Evolutionary conservation across 192 early-diverging fungal genomes (phyloP).

Genomic region (Rhizophagus clarus): DNA sequence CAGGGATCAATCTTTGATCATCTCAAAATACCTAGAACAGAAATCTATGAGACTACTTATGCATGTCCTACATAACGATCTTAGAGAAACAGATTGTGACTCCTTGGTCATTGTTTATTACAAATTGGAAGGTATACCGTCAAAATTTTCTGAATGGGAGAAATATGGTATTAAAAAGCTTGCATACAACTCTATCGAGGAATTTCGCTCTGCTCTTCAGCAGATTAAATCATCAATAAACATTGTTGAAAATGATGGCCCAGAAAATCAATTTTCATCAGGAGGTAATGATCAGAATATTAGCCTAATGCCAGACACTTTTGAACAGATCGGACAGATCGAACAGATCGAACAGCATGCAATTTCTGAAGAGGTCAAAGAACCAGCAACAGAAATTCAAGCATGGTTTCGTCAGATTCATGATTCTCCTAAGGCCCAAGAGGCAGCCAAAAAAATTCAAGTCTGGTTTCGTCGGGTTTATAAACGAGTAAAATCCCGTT

Average conservation of each 20-base stretch:
- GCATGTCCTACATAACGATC: background rate
- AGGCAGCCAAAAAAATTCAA: conserved; percentile 22
- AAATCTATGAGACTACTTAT: background rate
- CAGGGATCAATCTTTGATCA: too few species aligned
- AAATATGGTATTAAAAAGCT: background rate
- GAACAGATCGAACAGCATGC: background rate
- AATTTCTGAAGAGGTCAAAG: background rate
- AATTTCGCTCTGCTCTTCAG: background rate
- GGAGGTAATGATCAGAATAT: background rate
- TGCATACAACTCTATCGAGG: conserved; percentile 2
- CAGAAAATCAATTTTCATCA: background rate
- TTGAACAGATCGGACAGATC: background rate
- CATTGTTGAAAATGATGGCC: background rate
- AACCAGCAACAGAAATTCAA: conserved; percentile 13
- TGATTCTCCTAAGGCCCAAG: background rate
- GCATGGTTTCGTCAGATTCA: conserved; percentile 12
- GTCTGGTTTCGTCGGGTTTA: background rate
- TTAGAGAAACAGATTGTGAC: conserved; percentile 12
- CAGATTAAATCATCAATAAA: background rate
- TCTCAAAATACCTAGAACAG: background rate
- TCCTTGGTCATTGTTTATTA: conserved; percentile 21
- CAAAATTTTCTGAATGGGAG: background rate
- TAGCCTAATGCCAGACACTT: too few species aligned
- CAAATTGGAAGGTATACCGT: background rate
- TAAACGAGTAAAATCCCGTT: background rate